Percentiles rank a stretch among this genome's conserved stretches.
These are phyloP conservation scores for Moelleriella libera DNA, from an alignment of 2,329 filamentous ascomycete species.

Conservation along the genomic window DNA sequence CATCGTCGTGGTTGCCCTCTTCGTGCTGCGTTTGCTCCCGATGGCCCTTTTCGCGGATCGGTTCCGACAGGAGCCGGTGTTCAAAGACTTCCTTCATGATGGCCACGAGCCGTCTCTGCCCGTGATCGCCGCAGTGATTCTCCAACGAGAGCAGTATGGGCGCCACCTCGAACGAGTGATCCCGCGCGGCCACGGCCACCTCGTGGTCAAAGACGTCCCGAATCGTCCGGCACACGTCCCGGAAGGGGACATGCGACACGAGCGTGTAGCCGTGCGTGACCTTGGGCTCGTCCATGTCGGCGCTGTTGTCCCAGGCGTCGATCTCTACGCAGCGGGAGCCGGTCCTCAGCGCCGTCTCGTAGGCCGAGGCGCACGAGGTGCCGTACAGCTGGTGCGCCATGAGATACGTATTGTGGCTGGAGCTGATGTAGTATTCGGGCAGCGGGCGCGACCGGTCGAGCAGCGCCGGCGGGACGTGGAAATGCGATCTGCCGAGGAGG, in stretches of 20 bases:
- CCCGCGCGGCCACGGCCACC: slow-evolving; percentile 21
- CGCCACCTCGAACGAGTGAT: slow-evolving; percentile 27
- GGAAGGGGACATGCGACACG: slow-evolving; percentile 51
- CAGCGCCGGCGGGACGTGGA: slow-evolving; percentile 37
- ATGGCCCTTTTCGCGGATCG: slow-evolving; percentile 40
- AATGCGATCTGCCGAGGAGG: slow-evolving; percentile 42
- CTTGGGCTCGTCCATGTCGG: slow-evolving; percentile 48
- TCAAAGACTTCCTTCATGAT: slow-evolving; percentile 54
- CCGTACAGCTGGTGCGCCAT: slow-evolving; percentile 57
- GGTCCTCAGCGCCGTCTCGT: slow-evolving; percentile 45
- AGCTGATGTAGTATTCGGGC: slow-evolving; percentile 59
- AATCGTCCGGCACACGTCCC: slow-evolving; percentile 50
- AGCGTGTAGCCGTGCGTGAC: slow-evolving; percentile 58
- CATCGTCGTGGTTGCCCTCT: too few relatives aligned
- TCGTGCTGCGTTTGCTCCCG: slow-evolving; percentile 42
- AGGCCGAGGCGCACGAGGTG: slow-evolving; percentile 45
- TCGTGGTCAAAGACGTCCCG: slow-evolving; percentile 48
- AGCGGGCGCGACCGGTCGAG: slow-evolving; percentile 45
- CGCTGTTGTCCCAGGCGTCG: slow-evolving; percentile 55
- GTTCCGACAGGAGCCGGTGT: slow-evolving; percentile 41
- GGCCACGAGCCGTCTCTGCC: slow-evolving; percentile 45
- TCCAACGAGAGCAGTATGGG: slow-evolving; percentile 53
- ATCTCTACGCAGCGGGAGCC: slow-evolving; percentile 61
- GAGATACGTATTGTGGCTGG: slow-evolving; percentile 61
- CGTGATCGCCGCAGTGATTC: slow-evolving; percentile 47